Conservation (phyloP, 345 rosid genomes). For the Acer yangbiense region DNA sequence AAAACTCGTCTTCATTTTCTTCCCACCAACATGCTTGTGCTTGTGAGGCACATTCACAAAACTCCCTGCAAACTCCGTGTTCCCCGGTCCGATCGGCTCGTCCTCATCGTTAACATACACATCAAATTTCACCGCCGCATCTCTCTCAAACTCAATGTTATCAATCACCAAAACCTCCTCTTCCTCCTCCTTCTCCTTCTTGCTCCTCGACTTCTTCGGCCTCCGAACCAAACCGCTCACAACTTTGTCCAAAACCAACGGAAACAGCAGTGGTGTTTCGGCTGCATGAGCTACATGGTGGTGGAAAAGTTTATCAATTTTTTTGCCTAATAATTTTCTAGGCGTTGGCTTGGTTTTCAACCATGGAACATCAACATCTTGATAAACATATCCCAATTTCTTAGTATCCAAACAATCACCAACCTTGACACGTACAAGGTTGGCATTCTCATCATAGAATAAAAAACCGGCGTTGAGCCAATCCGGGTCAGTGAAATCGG, state of each 20-base stretch:
- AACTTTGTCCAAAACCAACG: constrained; percentile 33
- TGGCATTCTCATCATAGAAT: constrained; percentile 62
- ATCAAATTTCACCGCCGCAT: constrained; percentile 46
- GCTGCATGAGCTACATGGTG: too few species aligned
- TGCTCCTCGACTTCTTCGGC: constrained; percentile 53
- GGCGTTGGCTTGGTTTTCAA: constrained; percentile 51
- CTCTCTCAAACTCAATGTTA: constrained; percentile 43
- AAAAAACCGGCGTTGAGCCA: constrained; percentile 57
- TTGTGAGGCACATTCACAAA: constrained; percentile 57
- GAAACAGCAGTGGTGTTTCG: constrained; percentile 23
- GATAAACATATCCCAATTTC: constrained; percentile 45
- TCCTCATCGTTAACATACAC: constrained; percentile 55
- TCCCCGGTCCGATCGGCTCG: constrained; percentile 32
- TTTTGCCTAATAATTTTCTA: constrained; percentile 23
- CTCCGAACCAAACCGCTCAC: constrained; percentile 39
- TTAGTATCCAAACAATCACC: constrained; percentile 46
- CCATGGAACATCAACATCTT: constrained; percentile 61
- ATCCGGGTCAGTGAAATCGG: constrained; percentile 46
- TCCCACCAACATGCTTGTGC: constrained; percentile 36
- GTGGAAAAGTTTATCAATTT: constrained; percentile 5
- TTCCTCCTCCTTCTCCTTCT: constrained; percentile 54
- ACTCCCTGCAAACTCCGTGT: constrained; percentile 61
- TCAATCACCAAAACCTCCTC: constrained; percentile 55
- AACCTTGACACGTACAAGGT: constrained; percentile 57
- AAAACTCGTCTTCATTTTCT: constrained; percentile 39